Conservation (phyloP, 2,329 filamentous ascomycete genomes). For the Coccinonectria pachysandricola region DNA sequence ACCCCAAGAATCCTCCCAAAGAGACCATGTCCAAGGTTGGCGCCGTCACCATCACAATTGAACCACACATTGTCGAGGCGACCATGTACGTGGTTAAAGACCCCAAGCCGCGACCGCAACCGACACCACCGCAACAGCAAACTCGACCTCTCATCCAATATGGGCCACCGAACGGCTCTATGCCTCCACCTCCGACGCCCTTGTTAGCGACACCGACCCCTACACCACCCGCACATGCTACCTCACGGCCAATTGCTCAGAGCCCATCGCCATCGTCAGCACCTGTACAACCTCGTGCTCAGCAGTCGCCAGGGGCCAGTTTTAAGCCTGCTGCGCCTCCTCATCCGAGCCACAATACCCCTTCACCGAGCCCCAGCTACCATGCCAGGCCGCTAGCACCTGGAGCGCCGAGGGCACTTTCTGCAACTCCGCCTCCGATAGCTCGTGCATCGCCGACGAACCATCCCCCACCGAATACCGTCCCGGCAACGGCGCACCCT, state of each 20-base stretch:
- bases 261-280: slow-evolving; percentile 6
- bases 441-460: slow-evolving; percentile 15
- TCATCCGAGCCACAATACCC: slow-evolving; percentile 7
- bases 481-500: slow-evolving; percentile 21
- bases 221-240: slow-evolving; percentile 9
- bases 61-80: slow-evolving; percentile 71
- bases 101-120: slow-evolving; percentile 36
- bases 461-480: slow-evolving; percentile 10
- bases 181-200: slow-evolving; percentile 42
- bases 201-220: slow-evolving; percentile 17
- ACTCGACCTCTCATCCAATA: slow-evolving; percentile 53
- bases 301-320: slow-evolving; percentile 5
- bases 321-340: slow-evolving; percentile 9
- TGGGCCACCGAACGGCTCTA: slow-evolving; percentile 51
- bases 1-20: slow-evolving; percentile 56
- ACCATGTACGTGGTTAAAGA: slow-evolving; percentile 64
- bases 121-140: slow-evolving; percentile 15
- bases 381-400: slow-evolving; percentile 9
- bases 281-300: not conserved
- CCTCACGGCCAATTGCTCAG: slow-evolving; percentile 9
- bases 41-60: slow-evolving; percentile 62
- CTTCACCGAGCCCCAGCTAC: slow-evolving; percentile 11
- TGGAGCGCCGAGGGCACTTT: slow-evolving; percentile 10
- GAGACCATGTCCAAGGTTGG: slow-evolving; percentile 66
- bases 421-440: slow-evolving; percentile 12